Evolutionary conservation across 495 filamentous ascomycete genomes (phyloP).

Genomic region (Podospora anserina): DNA sequence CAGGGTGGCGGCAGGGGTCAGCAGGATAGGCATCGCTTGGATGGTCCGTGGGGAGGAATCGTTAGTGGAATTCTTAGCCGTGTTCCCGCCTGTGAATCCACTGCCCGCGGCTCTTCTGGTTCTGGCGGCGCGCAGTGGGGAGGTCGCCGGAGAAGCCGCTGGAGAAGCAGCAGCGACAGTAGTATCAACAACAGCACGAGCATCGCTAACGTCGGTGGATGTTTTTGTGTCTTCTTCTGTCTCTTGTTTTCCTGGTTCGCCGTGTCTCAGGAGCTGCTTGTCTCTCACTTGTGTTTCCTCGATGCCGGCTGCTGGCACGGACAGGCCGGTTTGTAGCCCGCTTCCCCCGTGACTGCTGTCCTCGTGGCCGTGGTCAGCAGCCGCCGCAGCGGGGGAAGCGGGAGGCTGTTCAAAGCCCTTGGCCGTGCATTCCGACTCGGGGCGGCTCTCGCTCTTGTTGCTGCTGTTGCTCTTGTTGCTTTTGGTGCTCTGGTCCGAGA

Average conservation of each 20-base stretch:
- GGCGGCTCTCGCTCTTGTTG: conserved; percentile 22
- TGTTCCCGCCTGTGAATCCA: background rate
- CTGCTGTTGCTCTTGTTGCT: conserved; percentile 16
- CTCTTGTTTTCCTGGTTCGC: conserved; percentile 10
- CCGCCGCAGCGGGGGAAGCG: background rate
- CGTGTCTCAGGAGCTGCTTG: conserved; percentile 12
- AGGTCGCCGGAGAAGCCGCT: background rate
- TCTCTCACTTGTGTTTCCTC: conserved; percentile 11
- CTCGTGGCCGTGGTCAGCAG: conserved; percentile 6
- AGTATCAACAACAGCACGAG: background rate
- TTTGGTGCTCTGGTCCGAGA: conserved; percentile 31
- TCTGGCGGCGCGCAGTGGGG: background rate
- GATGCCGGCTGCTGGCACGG: background rate
- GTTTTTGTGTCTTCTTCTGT: conserved; percentile 5
- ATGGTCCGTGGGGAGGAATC: background rate
- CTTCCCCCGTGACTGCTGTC: background rate
- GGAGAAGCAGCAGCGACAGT: background rate
- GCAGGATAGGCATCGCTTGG: background rate
- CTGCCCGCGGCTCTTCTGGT: background rate
- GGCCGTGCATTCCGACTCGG: conserved; percentile 13
- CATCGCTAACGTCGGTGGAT: conserved; percentile 14
- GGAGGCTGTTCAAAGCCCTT: conserved; percentile 1
- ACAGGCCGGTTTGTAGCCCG: background rate
- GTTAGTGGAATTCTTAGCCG: conserved; percentile 22
- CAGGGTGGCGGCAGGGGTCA: conserved; percentile 2